A percentile compares a stretch with the other conserved stretches of the same genome.
phyloP scores from a whole-genome alignment of 2,329 filamentous ascomycete species.

The Paecilomyces formosus region DNA sequence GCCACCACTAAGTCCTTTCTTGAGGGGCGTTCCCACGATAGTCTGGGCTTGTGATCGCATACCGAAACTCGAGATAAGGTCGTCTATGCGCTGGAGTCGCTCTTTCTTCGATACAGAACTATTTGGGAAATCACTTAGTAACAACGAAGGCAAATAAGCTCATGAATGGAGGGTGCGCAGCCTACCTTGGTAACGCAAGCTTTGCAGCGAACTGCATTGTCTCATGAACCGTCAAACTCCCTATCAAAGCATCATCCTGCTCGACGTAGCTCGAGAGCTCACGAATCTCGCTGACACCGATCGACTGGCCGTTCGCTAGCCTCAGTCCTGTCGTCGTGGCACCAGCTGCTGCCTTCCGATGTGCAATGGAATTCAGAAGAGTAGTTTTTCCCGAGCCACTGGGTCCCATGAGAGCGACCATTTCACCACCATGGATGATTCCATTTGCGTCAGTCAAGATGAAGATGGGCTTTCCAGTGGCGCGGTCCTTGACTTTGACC shows the following conservation, averaged over 20 bases:
- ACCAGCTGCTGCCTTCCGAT: slow-evolving; percentile 47
- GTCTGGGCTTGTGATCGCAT: slow-evolving; percentile 61
- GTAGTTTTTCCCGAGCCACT: slow-evolving; percentile 72
- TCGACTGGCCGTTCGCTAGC: slow-evolving; percentile 53
- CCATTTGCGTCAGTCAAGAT: neutral
- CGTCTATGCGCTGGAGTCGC: slow-evolving; percentile 55
- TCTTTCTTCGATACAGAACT: slow-evolving; percentile 50
- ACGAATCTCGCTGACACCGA: slow-evolving; percentile 36
- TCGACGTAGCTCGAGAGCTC: slow-evolving; percentile 69
- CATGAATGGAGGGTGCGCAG: neutral
- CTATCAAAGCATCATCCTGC: slow-evolving; percentile 79
- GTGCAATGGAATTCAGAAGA: slow-evolving; percentile 70
- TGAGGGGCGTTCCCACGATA: slow-evolving; percentile 72
- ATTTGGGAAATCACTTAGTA: slow-evolving; percentile 5
- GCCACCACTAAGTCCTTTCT: slow-evolving; percentile 76
- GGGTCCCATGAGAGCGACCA: slow-evolving; percentile 77
- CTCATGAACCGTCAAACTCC: slow-evolving; percentile 71
- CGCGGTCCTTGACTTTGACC: slow-evolving; percentile 65
- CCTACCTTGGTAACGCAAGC: slow-evolving; percentile 52
- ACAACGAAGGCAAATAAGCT: neutral
- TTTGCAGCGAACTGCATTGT: slow-evolving; percentile 72
- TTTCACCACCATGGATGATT: slow-evolving; percentile 48
- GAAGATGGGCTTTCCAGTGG: slow-evolving; percentile 45
- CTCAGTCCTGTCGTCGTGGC: slow-evolving; percentile 48
- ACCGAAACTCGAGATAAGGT: slow-evolving; percentile 65